These are phyloP conservation scores for Colletotrichum sp. DNA, from an alignment of 2,329 filamentous ascomycete species.

Conservation along the genomic window DNA sequence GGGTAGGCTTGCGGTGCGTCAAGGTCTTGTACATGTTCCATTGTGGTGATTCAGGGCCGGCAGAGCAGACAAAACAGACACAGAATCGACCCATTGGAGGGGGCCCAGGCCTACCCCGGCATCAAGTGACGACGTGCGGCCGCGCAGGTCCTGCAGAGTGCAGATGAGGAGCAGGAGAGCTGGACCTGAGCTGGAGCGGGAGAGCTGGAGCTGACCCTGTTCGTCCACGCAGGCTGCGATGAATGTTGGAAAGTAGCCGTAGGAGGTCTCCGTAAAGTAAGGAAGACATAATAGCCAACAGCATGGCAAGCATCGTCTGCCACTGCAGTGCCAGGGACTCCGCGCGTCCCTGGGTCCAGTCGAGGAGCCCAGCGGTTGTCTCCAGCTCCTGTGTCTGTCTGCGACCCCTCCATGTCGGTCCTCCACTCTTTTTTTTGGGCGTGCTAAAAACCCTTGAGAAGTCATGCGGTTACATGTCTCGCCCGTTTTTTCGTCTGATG, in stretches of 20 bases:
- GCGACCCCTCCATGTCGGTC: neutral
- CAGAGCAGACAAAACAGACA: neutral
- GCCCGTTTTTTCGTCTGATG: conserved; percentile 4
- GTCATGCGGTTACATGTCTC: conserved; percentile 13
- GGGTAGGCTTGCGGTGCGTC: neutral
- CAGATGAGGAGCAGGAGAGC: neutral
- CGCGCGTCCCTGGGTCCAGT: neutral
- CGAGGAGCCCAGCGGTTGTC: neutral
- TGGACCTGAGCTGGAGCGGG: neutral
- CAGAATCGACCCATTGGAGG: neutral
- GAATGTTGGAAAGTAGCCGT: neutral
- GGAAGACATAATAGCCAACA: neutral
- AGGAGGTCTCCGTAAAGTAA: neutral
- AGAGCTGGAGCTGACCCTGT: neutral
- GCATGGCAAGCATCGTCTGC: neutral
- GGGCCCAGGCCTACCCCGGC: neutral
- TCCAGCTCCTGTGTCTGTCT: neutral
- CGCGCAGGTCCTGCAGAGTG: neutral
- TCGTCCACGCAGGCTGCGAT: neutral
- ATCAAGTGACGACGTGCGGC: conserved; percentile 3
- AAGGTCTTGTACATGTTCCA: neutral
- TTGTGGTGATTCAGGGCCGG: neutral
- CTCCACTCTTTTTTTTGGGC: neutral
- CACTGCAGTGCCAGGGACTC: neutral
- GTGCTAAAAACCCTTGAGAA: neutral